Evolutionary conservation across 768 basidiomycete species (phyloP).

Genomic region (Leccinellum rugosiceps): DNA sequence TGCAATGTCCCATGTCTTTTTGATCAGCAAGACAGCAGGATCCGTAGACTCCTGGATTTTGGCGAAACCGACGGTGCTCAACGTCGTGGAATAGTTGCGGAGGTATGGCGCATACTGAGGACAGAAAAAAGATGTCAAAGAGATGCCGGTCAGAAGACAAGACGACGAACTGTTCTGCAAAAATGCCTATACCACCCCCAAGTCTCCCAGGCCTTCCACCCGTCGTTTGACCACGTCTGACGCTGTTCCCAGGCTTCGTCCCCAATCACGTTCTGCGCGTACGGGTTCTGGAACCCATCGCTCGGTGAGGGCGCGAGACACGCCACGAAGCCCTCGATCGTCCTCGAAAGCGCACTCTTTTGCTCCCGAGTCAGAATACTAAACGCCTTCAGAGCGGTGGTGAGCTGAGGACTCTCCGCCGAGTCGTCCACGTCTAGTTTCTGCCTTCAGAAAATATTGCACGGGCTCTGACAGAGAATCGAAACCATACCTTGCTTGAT

Average conservation of each 20-base stretch:
- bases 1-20: slow-evolving; percentile 68
- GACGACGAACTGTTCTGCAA: slow-evolving; percentile 64
- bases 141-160: neutral
- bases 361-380: slow-evolving; percentile 73
- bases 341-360: slow-evolving; percentile 65
- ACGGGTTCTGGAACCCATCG: slow-evolving; percentile 46
- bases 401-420: slow-evolving; percentile 66
- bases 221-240: slow-evolving; percentile 62
- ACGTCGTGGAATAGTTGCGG: slow-evolving; percentile 67
- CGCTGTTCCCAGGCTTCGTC: slow-evolving; percentile 71
- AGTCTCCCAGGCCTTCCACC: slow-evolving; percentile 84
- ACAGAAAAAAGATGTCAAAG: neutral
- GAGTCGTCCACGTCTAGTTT: slow-evolving; percentile 37
- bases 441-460: neutral
- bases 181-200: slow-evolving; percentile 94
- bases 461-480: too few relatives aligned
- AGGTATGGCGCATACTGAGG: slow-evolving; percentile 76
- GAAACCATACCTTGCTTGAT: slow-evolving; percentile 36
- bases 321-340: slow-evolving; percentile 72
- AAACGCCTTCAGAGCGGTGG: slow-evolving; percentile 71
- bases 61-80: slow-evolving; percentile 65
- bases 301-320: slow-evolving; percentile 49
- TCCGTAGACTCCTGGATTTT: slow-evolving; percentile 58
- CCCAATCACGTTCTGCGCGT: slow-evolving; percentile 54
- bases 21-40: slow-evolving; percentile 55